phyloP scores from a whole-genome alignment of 768 basidiomycete genomes.

The Pisolithus sp. region DNA sequence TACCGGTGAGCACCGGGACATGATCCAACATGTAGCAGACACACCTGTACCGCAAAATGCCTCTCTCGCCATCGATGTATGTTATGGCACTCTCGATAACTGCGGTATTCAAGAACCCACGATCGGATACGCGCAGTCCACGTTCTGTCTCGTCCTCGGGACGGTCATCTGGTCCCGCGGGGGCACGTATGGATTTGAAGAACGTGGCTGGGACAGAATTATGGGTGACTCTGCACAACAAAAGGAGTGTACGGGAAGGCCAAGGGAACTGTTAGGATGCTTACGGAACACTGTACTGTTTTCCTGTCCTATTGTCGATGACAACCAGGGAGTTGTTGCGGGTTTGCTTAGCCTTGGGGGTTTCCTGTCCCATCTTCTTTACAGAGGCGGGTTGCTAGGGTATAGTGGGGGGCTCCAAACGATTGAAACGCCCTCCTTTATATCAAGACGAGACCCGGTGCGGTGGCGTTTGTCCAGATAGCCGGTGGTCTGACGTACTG shows the following conservation, averaged over 20 bases:
- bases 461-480: too few species aligned
- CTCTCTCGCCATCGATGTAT: conserved; percentile 86
- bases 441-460: not conserved
- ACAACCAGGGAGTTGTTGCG: conserved; percentile 48
- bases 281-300: conserved; percentile 67
- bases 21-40: not conserved
- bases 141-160: conserved; percentile 80
- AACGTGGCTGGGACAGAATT: conserved; percentile 76
- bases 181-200: conserved; percentile 71
- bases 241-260: not conserved
- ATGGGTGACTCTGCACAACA: conserved; percentile 55
- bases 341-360: conserved; percentile 3
- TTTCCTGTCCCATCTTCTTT: conserved; percentile 22
- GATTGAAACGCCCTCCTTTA: not conserved
- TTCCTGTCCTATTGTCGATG: conserved; percentile 80
- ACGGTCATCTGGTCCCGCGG: conserved; percentile 50
- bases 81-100: conserved; percentile 78
- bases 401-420: too few species aligned
- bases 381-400: not conserved
- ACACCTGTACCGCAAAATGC: conserved; percentile 75
- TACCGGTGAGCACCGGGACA: not conserved
- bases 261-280: conserved; percentile 21
- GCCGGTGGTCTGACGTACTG: not conserved
- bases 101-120: conserved; percentile 79
- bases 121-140: conserved; percentile 72